phyloP scores from a whole-genome alignment of 116 monocot genomes.

The Dioscorea cayenensis region DNA sequence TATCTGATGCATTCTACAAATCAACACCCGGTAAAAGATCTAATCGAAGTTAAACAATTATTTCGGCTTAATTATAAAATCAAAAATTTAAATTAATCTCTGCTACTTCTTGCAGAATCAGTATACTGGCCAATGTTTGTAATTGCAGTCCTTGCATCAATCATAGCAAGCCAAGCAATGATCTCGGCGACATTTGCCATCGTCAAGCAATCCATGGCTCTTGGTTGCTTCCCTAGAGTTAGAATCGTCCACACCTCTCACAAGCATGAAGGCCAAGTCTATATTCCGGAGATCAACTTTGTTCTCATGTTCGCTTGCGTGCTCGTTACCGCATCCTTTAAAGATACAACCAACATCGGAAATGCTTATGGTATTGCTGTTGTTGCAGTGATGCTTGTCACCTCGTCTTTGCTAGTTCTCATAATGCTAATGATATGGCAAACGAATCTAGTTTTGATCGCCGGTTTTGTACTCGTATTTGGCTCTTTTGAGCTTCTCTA shows the following conservation, averaged over 20 bases:
- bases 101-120: slow-evolving; percentile 10
- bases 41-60: neutral
- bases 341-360: slow-evolving; percentile 41
- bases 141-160: slow-evolving; percentile 43
- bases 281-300: slow-evolving; percentile 60
- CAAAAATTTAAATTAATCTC: neutral
- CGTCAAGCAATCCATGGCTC: slow-evolving; percentile 45
- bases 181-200: slow-evolving; percentile 61
- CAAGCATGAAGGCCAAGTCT: slow-evolving; percentile 57
- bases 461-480: slow-evolving; percentile 29
- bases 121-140: slow-evolving; percentile 62
- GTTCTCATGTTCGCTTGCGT: slow-evolving; percentile 56
- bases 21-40: slow-evolving; percentile 37
- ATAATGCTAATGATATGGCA: slow-evolving; percentile 70
- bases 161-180: slow-evolving; percentile 73
- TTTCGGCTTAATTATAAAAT: neutral
- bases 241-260: slow-evolving; percentile 44
- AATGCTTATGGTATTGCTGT: slow-evolving; percentile 67
- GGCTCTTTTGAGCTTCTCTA: slow-evolving; percentile 46
- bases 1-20: slow-evolving; percentile 43
- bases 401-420: slow-evolving; percentile 33
- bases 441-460: slow-evolving; percentile 20
- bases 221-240: slow-evolving; percentile 65
- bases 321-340: slow-evolving; percentile 44
- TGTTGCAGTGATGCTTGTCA: slow-evolving; percentile 56